These are phyloP conservation scores for Ophiostoma sp. DNA, from an alignment of 2,329 filamentous ascomycete species.

Conservation along the genomic window DNA sequence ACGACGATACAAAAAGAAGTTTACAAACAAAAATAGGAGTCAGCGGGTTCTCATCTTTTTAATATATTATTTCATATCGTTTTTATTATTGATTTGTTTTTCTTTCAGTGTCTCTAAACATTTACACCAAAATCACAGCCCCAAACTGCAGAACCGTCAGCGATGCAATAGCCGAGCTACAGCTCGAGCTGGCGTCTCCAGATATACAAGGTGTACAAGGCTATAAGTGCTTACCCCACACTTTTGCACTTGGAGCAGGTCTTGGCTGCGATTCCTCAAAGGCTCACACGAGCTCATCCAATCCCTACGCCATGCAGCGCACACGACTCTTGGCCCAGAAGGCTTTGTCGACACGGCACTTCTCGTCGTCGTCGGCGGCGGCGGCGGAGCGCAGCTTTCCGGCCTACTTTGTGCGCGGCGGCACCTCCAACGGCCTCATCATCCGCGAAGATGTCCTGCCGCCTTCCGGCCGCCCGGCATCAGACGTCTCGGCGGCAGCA, in stretches of 20 bases:
- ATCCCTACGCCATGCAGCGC: background rate
- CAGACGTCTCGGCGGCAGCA: background rate
- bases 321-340: background rate
- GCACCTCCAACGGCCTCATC: slow-evolving; percentile 33
- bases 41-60: background rate
- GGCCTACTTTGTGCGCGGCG: slow-evolving; percentile 33
- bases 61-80: background rate
- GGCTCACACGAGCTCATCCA: background rate
- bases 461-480: background rate
- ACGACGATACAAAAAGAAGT: slow-evolving; percentile 2
- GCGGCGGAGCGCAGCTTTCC: slow-evolving; percentile 28
- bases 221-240: background rate
- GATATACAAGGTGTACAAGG: too few relatives aligned
- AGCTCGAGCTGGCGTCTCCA: background rate
- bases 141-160: background rate
- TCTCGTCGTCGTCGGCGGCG: background rate
- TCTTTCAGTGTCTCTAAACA: too few relatives aligned
- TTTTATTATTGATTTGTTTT: background rate
- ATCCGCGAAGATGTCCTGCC: slow-evolving; percentile 29
- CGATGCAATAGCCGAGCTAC: background rate
- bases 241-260: background rate
- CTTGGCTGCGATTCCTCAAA: too few relatives aligned
- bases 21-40: background rate
- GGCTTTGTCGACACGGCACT: background rate
- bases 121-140: too few relatives aligned